Evolutionary conservation across 805 yeast species (phyloP).

Genomic region (Saccharomycopsis capsularis): DNA sequence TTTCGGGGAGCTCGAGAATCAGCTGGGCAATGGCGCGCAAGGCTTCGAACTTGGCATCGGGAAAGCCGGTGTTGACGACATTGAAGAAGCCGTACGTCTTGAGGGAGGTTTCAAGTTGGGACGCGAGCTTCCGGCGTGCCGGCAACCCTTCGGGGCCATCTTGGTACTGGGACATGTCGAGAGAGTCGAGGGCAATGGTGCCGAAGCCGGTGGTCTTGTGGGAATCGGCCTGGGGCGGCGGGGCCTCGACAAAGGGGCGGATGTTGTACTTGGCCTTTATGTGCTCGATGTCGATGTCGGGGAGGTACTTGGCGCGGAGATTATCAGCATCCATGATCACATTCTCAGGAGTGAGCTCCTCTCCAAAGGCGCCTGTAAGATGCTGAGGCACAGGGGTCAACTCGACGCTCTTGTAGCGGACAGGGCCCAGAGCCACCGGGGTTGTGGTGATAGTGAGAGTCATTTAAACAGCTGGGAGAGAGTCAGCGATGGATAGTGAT

Average conservation of each 20-base stretch:
- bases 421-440: not conserved
- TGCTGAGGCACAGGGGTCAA: constrained; percentile 1
- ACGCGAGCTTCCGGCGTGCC: constrained; percentile 31
- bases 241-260: constrained; percentile 28
- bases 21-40: constrained; percentile 35
- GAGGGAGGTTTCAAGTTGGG: constrained; percentile 33
- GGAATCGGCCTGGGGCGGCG: no score
- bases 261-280: constrained; percentile 2
- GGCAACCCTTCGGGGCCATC: constrained; percentile 34
- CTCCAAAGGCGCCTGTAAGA: constrained; percentile 5
- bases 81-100: constrained; percentile 38
- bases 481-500: no score
- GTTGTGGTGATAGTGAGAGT: not conserved
- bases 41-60: constrained; percentile 27
- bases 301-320: not conserved
- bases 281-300: not conserved
- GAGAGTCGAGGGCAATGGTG: constrained; percentile 17
- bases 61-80: constrained; percentile 23
- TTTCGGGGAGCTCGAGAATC: constrained; percentile 35
- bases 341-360: not conserved
- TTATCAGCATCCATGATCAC: not conserved
- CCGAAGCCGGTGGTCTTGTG: constrained; percentile 14
- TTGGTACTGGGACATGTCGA: constrained; percentile 32
- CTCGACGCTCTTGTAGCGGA: not conserved
- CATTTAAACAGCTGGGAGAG: no score